Conservation (phyloP, 495 filamentous ascomycete species). For the Penicillium ochrochloron region DNA sequence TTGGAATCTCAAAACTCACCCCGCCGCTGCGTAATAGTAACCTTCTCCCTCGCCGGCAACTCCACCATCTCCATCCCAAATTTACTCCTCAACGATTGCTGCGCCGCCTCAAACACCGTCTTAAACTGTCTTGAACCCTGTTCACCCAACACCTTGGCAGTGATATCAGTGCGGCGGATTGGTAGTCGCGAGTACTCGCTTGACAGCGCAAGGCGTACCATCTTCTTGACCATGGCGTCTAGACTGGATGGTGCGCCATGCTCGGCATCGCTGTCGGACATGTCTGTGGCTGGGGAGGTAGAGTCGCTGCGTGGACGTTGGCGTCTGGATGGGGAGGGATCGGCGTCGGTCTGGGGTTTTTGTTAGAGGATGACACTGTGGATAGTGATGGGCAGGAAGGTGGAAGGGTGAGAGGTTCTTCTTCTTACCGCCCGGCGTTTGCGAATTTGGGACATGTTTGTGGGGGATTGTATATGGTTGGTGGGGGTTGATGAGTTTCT, state of each 20-base stretch:
- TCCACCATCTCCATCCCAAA: conserved; percentile 91
- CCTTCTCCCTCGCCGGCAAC: conserved; percentile 78
- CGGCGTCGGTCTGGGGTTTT: conserved; percentile 7
- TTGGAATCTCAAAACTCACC: conserved; percentile 52
- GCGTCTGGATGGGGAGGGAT: conserved; percentile 18
- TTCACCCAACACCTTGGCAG: conserved; percentile 61
- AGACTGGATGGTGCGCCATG: conserved; percentile 45
- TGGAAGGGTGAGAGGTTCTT: conserved; percentile 3
- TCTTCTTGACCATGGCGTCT: conserved; percentile 80
- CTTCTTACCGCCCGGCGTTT: conserved; percentile 46
- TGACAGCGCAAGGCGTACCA: conserved; percentile 86
- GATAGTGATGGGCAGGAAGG: conserved; percentile 11
- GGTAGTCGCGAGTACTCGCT: conserved; percentile 84
- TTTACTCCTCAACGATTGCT: conserved; percentile 61
- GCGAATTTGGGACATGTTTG: conserved; percentile 36
- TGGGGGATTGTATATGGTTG: neutral
- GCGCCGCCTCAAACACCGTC: conserved; percentile 68
- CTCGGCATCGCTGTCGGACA: conserved; percentile 30
- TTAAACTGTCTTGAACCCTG: conserved; percentile 63
- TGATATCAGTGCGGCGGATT: conserved; percentile 79
- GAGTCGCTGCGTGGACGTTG: conserved; percentile 26
- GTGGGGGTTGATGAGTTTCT: conserved; percentile 8
- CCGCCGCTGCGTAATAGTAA: conserved; percentile 73
- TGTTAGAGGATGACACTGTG: conserved; percentile 5
- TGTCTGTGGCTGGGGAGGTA: conserved; percentile 13